Conservation (phyloP, 805 yeast genomes). For the Starmerella sirachaensis region DNA sequence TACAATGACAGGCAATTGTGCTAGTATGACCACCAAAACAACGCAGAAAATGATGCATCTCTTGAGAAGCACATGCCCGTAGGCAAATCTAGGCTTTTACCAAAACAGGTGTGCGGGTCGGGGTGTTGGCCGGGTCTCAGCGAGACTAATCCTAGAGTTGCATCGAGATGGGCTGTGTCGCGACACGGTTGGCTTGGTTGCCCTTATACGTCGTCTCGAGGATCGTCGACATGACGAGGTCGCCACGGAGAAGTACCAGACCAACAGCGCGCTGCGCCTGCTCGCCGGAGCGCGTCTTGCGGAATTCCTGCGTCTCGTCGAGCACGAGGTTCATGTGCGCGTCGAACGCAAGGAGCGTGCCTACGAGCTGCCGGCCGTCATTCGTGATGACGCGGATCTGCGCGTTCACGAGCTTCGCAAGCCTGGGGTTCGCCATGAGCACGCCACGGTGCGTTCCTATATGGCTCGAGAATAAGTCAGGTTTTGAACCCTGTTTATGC, state of each 20-base stretch:
- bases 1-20: too few species aligned
- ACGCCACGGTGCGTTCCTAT: too few species aligned
- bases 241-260: slow-evolving; percentile 75
- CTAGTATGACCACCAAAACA: too few species aligned
- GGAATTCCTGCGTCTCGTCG: slow-evolving; percentile 70
- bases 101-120: too few species aligned
- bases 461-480: too few species aligned
- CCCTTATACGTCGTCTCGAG: slow-evolving; percentile 46
- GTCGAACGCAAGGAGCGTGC: slow-evolving; percentile 79
- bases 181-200: background rate
- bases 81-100: too few species aligned
- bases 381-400: slow-evolving; percentile 58
- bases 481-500: too few species aligned
- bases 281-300: slow-evolving; percentile 54
- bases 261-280: slow-evolving; percentile 66
- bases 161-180: slow-evolving; percentile 13
- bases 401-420: slow-evolving; percentile 60
- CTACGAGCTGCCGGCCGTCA: slow-evolving; percentile 70
- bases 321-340: slow-evolving; percentile 74
- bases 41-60: too few species aligned
- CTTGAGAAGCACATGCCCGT: too few species aligned
- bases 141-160: slow-evolving; percentile 4
- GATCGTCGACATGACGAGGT: slow-evolving; percentile 59
- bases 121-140: background rate
- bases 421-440: slow-evolving; percentile 16